Conservation (phyloP, 371 early-diverging fungal species). For the Chytridium lagenaria region DNA sequence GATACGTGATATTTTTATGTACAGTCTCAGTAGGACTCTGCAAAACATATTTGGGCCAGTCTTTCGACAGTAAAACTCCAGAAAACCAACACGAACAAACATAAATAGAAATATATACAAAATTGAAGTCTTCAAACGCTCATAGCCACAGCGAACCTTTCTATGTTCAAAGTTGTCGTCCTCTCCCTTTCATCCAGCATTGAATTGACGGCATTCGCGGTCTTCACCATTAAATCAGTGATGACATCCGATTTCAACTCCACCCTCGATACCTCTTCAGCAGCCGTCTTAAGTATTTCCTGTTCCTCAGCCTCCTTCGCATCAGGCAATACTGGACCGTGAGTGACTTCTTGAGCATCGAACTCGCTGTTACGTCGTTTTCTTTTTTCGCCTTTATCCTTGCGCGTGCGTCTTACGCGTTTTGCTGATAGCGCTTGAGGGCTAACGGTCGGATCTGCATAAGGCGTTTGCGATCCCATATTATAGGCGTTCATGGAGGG, state of each 20-base stretch:
- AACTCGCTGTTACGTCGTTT: background rate
- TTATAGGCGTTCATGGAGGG: background rate
- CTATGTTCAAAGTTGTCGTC: background rate
- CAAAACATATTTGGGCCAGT: no score
- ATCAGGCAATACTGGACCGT: background rate
- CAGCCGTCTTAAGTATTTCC: no score
- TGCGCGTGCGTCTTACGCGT: conserved; percentile 19
- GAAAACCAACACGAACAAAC: no score
- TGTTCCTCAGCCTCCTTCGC: background rate
- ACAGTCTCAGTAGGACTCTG: no score
- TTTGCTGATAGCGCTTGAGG: background rate
- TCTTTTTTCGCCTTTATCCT: conserved; percentile 27
- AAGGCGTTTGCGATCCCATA: background rate
- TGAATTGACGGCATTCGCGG: background rate
- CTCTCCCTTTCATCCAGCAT: background rate
- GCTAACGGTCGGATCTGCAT: background rate
- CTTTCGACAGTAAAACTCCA: no score
- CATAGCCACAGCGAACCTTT: background rate
- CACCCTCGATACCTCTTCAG: background rate
- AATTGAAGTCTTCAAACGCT: background rate
- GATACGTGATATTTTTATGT: no score
- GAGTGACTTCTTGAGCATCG: background rate
- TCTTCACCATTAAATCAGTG: conserved; percentile 6
- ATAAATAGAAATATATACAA: no score
- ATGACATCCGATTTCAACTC: background rate